Percentiles rank a stretch among this genome's conserved stretches.
Conservation (phyloP, 495 filamentous ascomycete genomes). For the Neurospora cerealis region DNA sequence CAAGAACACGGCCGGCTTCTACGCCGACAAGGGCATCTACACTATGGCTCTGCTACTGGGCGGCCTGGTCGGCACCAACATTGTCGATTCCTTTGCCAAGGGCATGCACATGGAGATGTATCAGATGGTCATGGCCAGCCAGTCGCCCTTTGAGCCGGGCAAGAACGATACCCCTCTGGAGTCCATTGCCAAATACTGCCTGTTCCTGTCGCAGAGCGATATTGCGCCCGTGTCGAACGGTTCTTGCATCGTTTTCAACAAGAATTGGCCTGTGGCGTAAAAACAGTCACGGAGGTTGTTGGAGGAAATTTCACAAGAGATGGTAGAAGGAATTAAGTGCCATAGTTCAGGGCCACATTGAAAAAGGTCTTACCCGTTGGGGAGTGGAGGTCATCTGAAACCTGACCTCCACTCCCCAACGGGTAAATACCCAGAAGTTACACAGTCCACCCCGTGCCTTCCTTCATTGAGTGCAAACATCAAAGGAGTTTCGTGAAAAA, state of each 20-base stretch:
- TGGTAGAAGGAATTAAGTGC: background rate
- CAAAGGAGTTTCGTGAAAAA: background rate
- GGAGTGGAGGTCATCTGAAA: too few relatives aligned
- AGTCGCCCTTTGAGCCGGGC: slow-evolving; percentile 10
- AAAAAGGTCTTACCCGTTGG: background rate
- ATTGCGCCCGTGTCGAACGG: slow-evolving; percentile 28
- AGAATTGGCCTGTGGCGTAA: slow-evolving; percentile 30
- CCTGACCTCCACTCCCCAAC: too few relatives aligned
- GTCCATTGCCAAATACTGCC: slow-evolving; percentile 31
- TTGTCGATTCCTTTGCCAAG: slow-evolving; percentile 35
- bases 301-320: background rate
- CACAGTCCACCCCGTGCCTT: background rate
- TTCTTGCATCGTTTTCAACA: slow-evolving; percentile 27
- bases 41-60: slow-evolving; percentile 47
- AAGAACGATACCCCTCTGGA: slow-evolving; percentile 14
- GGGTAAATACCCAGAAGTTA: background rate
- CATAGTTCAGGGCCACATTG: background rate
- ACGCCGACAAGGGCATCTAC: slow-evolving; percentile 46
- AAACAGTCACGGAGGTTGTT: background rate
- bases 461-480: background rate
- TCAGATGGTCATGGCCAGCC: slow-evolving; percentile 17
- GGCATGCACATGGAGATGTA: slow-evolving; percentile 38
- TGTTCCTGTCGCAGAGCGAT: slow-evolving; percentile 30
- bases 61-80: slow-evolving; percentile 47
- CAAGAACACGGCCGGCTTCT: slow-evolving; percentile 52